Evolutionary conservation across 176 grass and related monocot species (phyloP).

Genomic region (Themeda triandra): DNA sequence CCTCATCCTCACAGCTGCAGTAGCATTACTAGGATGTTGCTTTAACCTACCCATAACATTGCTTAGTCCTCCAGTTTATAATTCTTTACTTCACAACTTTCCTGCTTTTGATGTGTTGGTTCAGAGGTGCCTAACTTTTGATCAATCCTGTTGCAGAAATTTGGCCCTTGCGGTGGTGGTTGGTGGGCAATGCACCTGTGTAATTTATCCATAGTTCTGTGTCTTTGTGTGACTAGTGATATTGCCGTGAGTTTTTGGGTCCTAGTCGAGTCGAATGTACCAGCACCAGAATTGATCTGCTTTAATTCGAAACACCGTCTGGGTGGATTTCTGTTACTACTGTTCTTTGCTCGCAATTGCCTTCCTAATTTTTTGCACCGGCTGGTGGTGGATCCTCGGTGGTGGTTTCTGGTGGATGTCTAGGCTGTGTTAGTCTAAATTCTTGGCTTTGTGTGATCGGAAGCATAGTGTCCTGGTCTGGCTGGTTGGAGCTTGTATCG

Average conservation of each 20-base stretch:
- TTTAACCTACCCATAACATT: not conserved
- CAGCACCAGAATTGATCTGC: not conserved
- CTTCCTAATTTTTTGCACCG: too few relatives aligned
- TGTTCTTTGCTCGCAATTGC: too few relatives aligned
- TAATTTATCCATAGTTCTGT: not conserved
- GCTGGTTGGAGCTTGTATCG: not conserved
- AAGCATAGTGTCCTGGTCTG: not conserved
- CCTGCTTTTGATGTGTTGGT: too few relatives aligned
- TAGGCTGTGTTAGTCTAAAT: too few relatives aligned
- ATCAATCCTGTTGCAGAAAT: constrained; percentile 17
- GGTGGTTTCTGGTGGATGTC: not conserved
- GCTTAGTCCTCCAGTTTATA: too few relatives aligned
- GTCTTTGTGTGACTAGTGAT: not conserved
- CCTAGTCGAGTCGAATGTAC: not conserved
- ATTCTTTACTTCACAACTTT: too few relatives aligned
- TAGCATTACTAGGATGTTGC: not conserved
- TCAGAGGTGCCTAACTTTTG: not conserved
- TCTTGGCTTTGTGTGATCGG: not conserved
- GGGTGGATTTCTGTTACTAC: not conserved
- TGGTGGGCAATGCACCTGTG: not conserved
- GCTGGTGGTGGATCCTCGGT: too few relatives aligned
- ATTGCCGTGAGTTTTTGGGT: constrained; percentile 5
- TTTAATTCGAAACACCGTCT: not conserved
- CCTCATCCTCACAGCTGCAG: not conserved
- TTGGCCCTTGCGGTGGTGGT: not conserved